Evolutionary conservation across 2,329 filamentous ascomycete species (phyloP), one percentile per base, ranked within the genome.

Genomic region (Colletotrichum shisoi): DNA sequence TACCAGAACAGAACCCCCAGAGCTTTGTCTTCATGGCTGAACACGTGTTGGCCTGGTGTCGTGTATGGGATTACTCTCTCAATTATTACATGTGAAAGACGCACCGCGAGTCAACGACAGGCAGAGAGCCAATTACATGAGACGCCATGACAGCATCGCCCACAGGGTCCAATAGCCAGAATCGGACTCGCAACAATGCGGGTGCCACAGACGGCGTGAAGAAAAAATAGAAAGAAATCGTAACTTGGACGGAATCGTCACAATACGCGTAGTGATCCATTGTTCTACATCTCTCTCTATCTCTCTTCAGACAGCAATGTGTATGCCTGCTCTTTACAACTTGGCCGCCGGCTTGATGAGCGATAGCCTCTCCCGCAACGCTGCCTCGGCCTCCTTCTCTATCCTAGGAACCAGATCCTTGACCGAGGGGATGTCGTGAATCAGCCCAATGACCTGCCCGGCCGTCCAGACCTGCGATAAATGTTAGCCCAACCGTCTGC

Each of bases 361-460:
- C 31, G 82, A 76, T 59, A 84, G 80, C 68, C 85, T 86, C 73
- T 87, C 85, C 73, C 79, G 84, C 70, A 94, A 80, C 4, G 89
- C 83, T 64, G 86, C 83, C 75, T 90, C 84, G 0, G 91, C 91
- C 77, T 94, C 92, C 76, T 83, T 88, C 81, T 94, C 91, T 72
- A 95, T 94, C 64, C 92, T 85, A 71, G 82, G 82, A 11, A 93
- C 80, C 31, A 95, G 80, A 1, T 81, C 88, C 53, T 85, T 85
- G 74, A 92, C 94, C 0, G 89, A 92, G 9, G 91, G 91, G 62
- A 94, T 91, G 73, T 95, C 92, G 72, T 94, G 88, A 69, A 95
- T 95, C 63, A 95, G 77, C 6, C 92, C 92, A 71, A 99, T 97
- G 71, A 98, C 94, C 77, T 97, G 94, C 12, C 95, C 95, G 9